Conservation (phyloP, 2,329 filamentous ascomycete genomes). For the Pseudogymnoascus verrucosus region DNA sequence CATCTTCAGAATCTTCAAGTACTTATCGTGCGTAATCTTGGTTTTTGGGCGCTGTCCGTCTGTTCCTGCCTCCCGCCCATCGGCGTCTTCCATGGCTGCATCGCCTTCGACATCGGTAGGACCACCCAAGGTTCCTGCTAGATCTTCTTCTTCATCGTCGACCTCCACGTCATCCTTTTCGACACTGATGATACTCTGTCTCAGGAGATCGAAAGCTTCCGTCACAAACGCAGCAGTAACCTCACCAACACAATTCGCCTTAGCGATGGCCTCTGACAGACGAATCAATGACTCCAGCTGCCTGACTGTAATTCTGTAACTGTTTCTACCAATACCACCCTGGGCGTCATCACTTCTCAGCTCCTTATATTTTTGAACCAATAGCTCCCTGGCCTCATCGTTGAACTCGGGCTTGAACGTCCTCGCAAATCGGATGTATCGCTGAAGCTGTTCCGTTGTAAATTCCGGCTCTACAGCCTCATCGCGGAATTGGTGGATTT, state of each 20-base stretch:
- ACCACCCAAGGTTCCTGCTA: constrained; percentile 39
- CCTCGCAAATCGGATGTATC: constrained; percentile 91
- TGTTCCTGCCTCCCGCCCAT: constrained; percentile 35
- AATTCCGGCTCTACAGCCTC: constrained; percentile 88
- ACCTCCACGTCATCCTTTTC: constrained; percentile 97
- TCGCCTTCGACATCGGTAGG: constrained; percentile 39
- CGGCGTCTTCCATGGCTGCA: constrained; percentile 42
- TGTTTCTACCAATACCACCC: constrained; percentile 87
- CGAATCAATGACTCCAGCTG: constrained; percentile 95
- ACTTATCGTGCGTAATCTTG: constrained; percentile 93
- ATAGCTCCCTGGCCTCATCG: constrained; percentile 71
- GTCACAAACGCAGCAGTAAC: constrained; percentile 77
- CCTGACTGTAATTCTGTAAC: constrained; percentile 93
- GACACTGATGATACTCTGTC: constrained; percentile 93
- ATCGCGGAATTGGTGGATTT: constrained; percentile 86
- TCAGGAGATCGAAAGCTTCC: constrained; percentile 83
- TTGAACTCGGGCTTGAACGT: constrained; percentile 94
- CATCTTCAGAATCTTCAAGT: constrained; percentile 80
- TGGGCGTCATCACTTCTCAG: constrained; percentile 88
- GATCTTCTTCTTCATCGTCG: constrained; percentile 64
- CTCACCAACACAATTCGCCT: constrained; percentile 92
- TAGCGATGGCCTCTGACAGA: constrained; percentile 93
- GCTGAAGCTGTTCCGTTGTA: constrained; percentile 89
- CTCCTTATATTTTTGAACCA: constrained; percentile 94
- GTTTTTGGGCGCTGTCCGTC: constrained; percentile 52